These are phyloP conservation scores for Jackrogersella multiformis DNA, from an alignment of 495 filamentous ascomycete species.

Conservation along the genomic window DNA sequence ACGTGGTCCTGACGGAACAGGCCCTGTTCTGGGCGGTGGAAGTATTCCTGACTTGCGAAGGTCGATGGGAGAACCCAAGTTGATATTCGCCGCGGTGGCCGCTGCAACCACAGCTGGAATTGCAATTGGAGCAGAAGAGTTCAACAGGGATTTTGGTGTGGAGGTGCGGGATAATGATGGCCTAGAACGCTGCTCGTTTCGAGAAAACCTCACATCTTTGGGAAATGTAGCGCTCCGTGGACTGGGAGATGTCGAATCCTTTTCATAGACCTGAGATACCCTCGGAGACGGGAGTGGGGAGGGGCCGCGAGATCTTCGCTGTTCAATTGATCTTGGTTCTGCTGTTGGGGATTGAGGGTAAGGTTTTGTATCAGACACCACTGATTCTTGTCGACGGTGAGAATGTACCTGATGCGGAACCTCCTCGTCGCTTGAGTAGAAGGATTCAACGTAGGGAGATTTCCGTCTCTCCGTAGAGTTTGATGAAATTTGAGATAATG, in stretches of 20 bases:
- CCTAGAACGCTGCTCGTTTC: constrained; percentile 43
- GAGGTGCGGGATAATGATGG: constrained; percentile 44
- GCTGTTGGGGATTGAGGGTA: constrained; percentile 18
- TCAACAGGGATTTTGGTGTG: constrained; percentile 30
- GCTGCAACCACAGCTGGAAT: constrained; percentile 22
- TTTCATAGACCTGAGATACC: constrained; percentile 38
- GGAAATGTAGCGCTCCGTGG: constrained; percentile 52
- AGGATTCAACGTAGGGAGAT: constrained; percentile 31
- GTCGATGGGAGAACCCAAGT: constrained; percentile 36
- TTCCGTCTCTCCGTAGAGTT: constrained; percentile 22
- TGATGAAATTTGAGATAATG: constrained; percentile 30
- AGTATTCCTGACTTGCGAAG: constrained; percentile 30
- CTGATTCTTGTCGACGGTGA: constrained; percentile 29
- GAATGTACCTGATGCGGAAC: constrained; percentile 5
- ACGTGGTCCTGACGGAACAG: constrained; percentile 27
- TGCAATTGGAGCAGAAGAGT: constrained; percentile 35
- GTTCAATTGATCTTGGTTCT: constrained; percentile 29
- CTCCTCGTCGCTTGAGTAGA: constrained; percentile 46
- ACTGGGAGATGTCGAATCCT: constrained; percentile 36
- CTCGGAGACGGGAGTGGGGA: constrained; percentile 41
- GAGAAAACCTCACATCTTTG: constrained; percentile 39
- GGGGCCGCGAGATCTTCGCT: constrained; percentile 33
- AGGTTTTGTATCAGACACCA: constrained; percentile 11
- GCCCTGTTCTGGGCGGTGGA: constrained; percentile 25
- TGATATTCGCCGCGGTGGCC: constrained; percentile 33